Evolutionary conservation across 495 filamentous ascomycete genomes (phyloP), one percentile per base, ranked within the genome.

Genomic region (Daldinia bambusicola): DNA sequence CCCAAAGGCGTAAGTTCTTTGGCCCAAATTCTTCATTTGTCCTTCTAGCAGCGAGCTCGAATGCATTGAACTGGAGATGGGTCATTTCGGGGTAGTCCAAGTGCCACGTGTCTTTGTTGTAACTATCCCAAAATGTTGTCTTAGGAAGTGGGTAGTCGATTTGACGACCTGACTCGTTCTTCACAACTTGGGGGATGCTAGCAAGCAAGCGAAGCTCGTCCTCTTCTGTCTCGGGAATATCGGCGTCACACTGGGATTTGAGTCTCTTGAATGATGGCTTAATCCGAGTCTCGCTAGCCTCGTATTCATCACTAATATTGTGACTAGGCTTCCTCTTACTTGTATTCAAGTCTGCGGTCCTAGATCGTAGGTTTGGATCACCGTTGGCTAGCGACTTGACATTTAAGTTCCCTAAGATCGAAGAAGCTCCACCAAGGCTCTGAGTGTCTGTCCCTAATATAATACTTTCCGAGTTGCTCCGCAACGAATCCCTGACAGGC

Each of bases 21-120:
- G 80, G 81, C 1, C 71, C 69, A 55, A 87, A 87, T 48, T 80
- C 72, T 66, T 88, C 85, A 0, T 76, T 77, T 58, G 83, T 77
- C 7, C 71, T 72, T 32, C 75, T 50, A 0, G 84, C 84, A 16
- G 80, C 82, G 5, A 64, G 36, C 57, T 80, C 73, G 68, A 84
- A 86, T 0, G 79, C 82, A 26, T 80, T 76, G 18, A 79, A 80
- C 38, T 88, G 83, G 10, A 83, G 78, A 63, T 80, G 77, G 2
- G 80, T 84, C 85, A 88, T 88, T 63, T 83, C 81, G 2, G 86
- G 86, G 63, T 88, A 88, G 36, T 80, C 63, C 14, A 85, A 72
- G 63, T 88, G 85, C 79, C 82, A 84, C 1, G 84, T 85, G 38
- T 60, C 76, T 67, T 74, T 77, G 61, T 88, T 81, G n/a, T 75